Evolutionary conservation across 177 flowering plant genomes (phyloP).

Genomic region (Vitis hybrid): DNA sequence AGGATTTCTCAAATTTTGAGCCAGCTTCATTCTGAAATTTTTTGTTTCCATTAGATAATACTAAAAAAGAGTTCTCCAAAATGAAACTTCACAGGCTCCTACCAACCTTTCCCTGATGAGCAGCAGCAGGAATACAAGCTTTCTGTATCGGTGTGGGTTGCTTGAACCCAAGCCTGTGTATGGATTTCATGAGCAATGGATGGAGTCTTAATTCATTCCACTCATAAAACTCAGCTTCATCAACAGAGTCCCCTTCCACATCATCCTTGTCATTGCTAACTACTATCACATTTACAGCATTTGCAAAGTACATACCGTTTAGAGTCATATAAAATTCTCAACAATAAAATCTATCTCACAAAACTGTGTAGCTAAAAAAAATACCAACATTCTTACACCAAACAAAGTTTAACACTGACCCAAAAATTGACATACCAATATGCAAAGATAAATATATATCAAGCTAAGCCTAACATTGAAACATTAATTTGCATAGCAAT

Average conservation of each 20-base stretch:
- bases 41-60: too few relatives aligned
- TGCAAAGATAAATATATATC: neutral
- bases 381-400: too few relatives aligned
- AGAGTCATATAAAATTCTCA: neutral
- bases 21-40: too few relatives aligned
- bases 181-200: slow-evolving; percentile 76
- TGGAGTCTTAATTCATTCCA: slow-evolving; percentile 93
- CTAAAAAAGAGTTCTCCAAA: too few relatives aligned
- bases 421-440: neutral
- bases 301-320: neutral
- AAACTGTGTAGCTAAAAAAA: neutral
- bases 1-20: too few relatives aligned
- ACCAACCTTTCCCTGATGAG: slow-evolving; percentile 95
- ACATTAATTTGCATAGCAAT: too few relatives aligned
- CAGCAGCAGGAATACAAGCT: slow-evolving; percentile 91
- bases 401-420: neutral
- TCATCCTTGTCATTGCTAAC: slow-evolving; percentile 27
- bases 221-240: slow-evolving; percentile 59
- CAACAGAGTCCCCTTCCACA: slow-evolving; percentile 34
- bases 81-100: too few relatives aligned
- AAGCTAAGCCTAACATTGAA: too few relatives aligned
- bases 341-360: neutral
- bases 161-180: slow-evolving; percentile 79
- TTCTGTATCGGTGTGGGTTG: slow-evolving; percentile 96
- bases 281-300: slow-evolving; percentile 4